Evolutionary conservation across 371 early-diverging fungal species (phyloP), one percentile per base, ranked within the genome.

Genomic region (Mycotypha africana): DNA sequence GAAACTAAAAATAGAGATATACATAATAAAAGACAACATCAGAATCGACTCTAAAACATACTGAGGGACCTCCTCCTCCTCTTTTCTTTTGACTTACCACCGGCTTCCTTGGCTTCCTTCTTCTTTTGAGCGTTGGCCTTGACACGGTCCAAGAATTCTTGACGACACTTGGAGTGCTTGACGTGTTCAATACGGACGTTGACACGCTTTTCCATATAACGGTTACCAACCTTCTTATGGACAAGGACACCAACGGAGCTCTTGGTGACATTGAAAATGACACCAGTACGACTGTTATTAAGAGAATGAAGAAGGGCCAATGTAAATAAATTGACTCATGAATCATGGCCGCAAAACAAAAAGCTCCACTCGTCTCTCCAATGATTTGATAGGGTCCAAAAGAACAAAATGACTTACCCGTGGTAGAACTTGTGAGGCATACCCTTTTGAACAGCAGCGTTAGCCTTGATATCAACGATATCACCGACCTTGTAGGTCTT

Each of bases 401-500:
- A 40, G 14, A 37, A 25, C 19, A 20, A 20, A 38, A 5, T 30
- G 6, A 38, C 75, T 64, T 82, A 87, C 81, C 98, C 99, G 77
- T 99, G 98, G 89, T 97, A 99, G 89, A 88, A 98, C 86, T 98
- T 99, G 95, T 99, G 98, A 66, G 99, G 99, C 97, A 99, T 95
- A 78, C 99, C 99, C 91, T 97, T 97, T 79, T 99, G 98, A 72
- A 98, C 79, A 55, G 98, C 93, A 61, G 74, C 79, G 53, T 79
- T 75, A 59, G 70, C 58, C 58, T 58, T 58, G 51, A 58, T 51
- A 44, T 58, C 58, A 52, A 58, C 58, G 23, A 58, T 58, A 44
- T 58, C 58, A 40, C 98, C 98, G 54, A 96, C 91, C 82, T 93
- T 92, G 90, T 94, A 99, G 72, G 77, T 87, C 82, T 88, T 91